Evolutionary conservation across 805 yeast species (phyloP).

Genomic region (Metschnikowia peoriensis): DNA sequence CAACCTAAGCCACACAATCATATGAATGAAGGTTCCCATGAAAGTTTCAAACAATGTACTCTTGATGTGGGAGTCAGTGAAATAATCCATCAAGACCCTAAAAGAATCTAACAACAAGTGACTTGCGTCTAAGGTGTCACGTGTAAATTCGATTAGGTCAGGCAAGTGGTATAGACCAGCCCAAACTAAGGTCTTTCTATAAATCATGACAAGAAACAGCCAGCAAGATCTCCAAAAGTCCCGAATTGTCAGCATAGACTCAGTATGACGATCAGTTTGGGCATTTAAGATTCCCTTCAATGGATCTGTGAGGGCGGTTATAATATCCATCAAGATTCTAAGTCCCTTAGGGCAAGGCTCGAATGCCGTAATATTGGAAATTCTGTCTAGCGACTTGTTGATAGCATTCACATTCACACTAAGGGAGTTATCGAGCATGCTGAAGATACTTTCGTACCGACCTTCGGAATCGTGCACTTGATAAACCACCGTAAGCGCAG

Average conservation of each 20-base stretch:
- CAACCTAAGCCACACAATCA: constrained; percentile 78
- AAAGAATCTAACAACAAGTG: constrained; percentile 65
- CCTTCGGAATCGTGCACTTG: constrained; percentile 76
- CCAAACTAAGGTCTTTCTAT: constrained; percentile 71
- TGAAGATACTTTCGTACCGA: constrained; percentile 69
- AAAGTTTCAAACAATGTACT: constrained; percentile 47
- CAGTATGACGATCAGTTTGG: constrained; percentile 4
- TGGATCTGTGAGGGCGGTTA: constrained; percentile 63
- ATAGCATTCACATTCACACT: constrained; percentile 48
- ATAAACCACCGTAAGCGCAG: constrained; percentile 67
- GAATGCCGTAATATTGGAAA: constrained; percentile 49
- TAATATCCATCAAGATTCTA: constrained; percentile 70
- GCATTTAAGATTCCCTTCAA: constrained; percentile 51
- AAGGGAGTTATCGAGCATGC: constrained; percentile 46
- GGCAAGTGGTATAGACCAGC: constrained; percentile 57
- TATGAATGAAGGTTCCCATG: constrained; percentile 60
- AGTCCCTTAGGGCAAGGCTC: constrained; percentile 78
- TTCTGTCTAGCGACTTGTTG: constrained; percentile 42
- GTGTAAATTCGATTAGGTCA: constrained; percentile 72
- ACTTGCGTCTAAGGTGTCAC: constrained; percentile 71
- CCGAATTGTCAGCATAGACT: constrained; percentile 23
- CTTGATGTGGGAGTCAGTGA: constrained; percentile 12
- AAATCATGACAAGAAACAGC: constrained; percentile 68
- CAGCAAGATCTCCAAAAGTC: constrained; percentile 70
- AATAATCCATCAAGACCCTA: constrained; percentile 35